A percentile compares a stretch with the other conserved stretches of the same genome.
phyloP scores from a whole-genome alignment of 2,329 filamentous ascomycete species.

The Penicillium crustosum region DNA sequence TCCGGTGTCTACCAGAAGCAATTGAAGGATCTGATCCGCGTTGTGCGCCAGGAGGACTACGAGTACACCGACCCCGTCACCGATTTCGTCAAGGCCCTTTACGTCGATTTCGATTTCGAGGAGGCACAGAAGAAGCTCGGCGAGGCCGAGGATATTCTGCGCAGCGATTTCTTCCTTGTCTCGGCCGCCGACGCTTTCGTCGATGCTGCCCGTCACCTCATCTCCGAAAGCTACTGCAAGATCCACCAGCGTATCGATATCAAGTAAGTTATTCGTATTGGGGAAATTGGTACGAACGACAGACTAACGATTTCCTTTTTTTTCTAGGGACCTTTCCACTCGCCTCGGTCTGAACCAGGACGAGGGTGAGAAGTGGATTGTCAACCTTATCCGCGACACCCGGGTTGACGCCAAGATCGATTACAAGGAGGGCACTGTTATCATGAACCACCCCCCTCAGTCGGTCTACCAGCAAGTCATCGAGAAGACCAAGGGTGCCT shows the following conservation, averaged over 20 bases:
- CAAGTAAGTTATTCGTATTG: constrained; percentile 55
- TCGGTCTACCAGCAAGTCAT: constrained; percentile 99
- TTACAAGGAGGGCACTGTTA: constrained; percentile 95
- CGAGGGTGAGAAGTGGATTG: constrained; percentile 99
- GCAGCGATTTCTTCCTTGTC: constrained; percentile 92
- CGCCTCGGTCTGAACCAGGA: constrained; percentile 88
- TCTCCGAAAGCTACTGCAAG: constrained; percentile 99
- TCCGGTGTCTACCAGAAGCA: constrained; percentile 92
- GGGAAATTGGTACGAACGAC: background rate
- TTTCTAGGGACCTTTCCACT: constrained; percentile 74
- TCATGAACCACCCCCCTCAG: constrained; percentile 99
- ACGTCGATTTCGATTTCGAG: constrained; percentile 96
- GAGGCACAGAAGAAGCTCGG: constrained; percentile 87
- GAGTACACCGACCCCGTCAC: constrained; percentile 96
- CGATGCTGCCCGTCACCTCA: constrained; percentile 89
- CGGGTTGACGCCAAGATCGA: constrained; percentile 98
- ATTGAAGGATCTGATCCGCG: constrained; percentile 92
- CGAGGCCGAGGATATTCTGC: constrained; percentile 86
- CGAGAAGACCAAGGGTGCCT: constrained; percentile 96
- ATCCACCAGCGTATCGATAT: constrained; percentile 99
- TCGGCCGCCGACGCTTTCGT: constrained; percentile 84
- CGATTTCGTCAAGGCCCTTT: constrained; percentile 92
- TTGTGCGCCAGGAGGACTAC: constrained; percentile 95
- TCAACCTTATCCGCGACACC: constrained; percentile 97
- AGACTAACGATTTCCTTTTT: background rate